Evolutionary conservation across 345 rosid species (phyloP), one percentile per base, ranked within the genome.

Genomic region (Euphorbia pulcherrima): DNA sequence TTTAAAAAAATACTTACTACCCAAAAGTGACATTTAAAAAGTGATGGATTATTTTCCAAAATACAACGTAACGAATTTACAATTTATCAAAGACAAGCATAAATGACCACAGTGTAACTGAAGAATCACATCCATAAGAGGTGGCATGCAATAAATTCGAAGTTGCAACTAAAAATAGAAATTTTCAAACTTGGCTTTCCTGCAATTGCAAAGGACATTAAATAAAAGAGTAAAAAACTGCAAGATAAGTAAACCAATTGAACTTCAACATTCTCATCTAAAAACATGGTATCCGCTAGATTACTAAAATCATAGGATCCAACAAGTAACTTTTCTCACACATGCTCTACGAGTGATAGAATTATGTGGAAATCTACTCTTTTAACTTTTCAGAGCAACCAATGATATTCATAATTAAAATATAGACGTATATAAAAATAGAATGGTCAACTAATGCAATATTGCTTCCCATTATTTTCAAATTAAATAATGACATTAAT

Each of bases 381-480:
- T 6, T 1, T 14, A 44, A 16, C 50, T 44, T 44, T 14, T 44
- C 12, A 7, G 50, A 44, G 50, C 50, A 8, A 44, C 50, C 50
- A 7, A 54, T 11, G 26, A 21, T 26, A 24, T 2, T 48, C 11
- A 20, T 11, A 24, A 54, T 8, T 24, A 56, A 26, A 56, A 56
- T 7, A 28, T 28, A 58, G 17, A 29, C 14, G 30, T 16, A 30
- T n/a, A 29, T 12, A 6, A 10, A 20, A 11, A 35, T 28, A 48
- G 9, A 48, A 67, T 37, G 35, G 52, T 30, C 72, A 59, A 56
- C 66, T 50, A 23, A 35, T 47, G 57, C 4, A 30, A 18, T 9
- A 27, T 24, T 0, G 26, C 29, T 33, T n/a, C n/a, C n/a, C 14
- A 26, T 39, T 39, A 54, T 41, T 53, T 65, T 33, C 8, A 46